Base-by-base conservation (phyloP, 139 green algal species). In the Tetradesmus lagerheimii region DNA sequence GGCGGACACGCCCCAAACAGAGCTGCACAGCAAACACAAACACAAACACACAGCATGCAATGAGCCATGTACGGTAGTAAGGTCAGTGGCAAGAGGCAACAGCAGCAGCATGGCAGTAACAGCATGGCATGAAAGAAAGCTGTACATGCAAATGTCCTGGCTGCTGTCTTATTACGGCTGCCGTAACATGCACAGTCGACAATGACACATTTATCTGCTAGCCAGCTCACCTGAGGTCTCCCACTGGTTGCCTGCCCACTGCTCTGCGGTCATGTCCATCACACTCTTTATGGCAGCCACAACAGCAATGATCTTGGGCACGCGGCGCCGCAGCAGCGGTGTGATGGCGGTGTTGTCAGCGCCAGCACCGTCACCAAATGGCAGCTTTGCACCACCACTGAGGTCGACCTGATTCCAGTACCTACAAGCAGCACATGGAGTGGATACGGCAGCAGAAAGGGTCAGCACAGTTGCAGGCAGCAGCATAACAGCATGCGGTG, bases 271-370 rank as follows among this genome's bases (percentile, higher is more conserved):
- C 14, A 37, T 43, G 23, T 45, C 23, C 16, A 14, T 23, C 4
- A 57, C 31, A 12, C 67, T 43, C 29, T 66, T 81, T 3, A 80
- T 27, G 0, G 91, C 75, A 12, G 91, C 87, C 16, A 93, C 91
- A 12, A 45, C 35, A 2, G 34, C 83, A 41, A 93, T 43, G 37
- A 93, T 89, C 67, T 82, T 37, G 27, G 23, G 53, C 29, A 93
- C 88, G 0, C 84, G 66, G 64, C 91, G 88, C 20, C 88, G 64
- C 53, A 93, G 87, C 83, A 93, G 71, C 1, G 91, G 91, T 4
- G 88, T 93, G 45, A 93, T 31, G 37, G 91, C 91, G 31, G 84
- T 50, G 88, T 93, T 93, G 77, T 93, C 91, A 23, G 43, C 87
- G 4, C 81, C 76, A 11, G 76, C 90, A 0, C 90, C 90, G 41